These are phyloP conservation scores for Auricularia cornea DNA, from an alignment of 768 basidiomycete genomes.

Conservation along the genomic window DNA sequence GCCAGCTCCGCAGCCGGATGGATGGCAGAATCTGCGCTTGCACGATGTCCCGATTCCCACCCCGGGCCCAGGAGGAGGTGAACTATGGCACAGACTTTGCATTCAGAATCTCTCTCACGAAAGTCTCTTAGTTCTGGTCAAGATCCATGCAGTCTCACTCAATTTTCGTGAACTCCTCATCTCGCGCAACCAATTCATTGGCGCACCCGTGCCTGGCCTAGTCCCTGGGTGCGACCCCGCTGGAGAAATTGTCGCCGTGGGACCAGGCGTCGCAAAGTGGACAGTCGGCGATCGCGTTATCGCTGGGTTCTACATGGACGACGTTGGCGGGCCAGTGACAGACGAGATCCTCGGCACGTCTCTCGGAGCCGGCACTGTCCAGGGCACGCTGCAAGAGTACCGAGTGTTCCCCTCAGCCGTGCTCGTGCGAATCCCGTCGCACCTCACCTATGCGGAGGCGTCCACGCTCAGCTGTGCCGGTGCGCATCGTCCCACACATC, in stretches of 20 bases:
- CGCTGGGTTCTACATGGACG: neutral
- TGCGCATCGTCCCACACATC: too few relatives aligned
- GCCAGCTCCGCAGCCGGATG: too few relatives aligned
- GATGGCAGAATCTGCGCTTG: neutral
- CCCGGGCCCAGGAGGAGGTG: neutral
- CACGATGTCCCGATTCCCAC: neutral
- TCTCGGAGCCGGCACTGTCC: neutral
- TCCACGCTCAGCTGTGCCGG: constrained; percentile 49
- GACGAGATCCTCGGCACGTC: neutral
- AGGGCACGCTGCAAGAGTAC: neutral
- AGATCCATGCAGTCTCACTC: neutral
- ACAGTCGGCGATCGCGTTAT: neutral
- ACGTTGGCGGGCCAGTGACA: neutral
- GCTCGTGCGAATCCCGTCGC: constrained; percentile 44
- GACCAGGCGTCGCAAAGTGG: neutral
- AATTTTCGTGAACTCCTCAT: neutral
- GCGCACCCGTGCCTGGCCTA: neutral
- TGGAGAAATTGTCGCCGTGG: neutral
- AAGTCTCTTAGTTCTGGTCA: neutral
- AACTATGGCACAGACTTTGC: neutral
- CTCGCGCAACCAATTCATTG: neutral
- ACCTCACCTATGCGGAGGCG: constrained; percentile 55
- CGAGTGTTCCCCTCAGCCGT: constrained; percentile 2
- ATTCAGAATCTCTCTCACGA: neutral
- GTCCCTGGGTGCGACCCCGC: neutral